Conservation (phyloP, 306 rosid genomes). For the Benincasa hispida region DNA sequence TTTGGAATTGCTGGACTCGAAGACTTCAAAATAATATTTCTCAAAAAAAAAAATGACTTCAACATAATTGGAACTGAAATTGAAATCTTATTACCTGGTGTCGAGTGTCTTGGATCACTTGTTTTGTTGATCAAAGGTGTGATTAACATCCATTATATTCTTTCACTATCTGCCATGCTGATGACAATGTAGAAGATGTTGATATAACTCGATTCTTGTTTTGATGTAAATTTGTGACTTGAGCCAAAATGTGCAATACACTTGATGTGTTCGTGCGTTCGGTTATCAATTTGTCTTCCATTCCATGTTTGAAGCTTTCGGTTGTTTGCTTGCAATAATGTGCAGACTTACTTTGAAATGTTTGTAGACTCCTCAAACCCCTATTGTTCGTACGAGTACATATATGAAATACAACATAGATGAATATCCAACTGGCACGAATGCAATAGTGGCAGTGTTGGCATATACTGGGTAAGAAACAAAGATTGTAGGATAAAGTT, state of each 20-base stretch:
- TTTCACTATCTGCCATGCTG: not conserved
- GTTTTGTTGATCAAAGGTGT: too few species aligned
- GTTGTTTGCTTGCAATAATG: not conserved
- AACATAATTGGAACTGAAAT: not conserved
- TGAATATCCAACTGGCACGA: constrained; percentile 86
- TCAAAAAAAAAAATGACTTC: too few species aligned
- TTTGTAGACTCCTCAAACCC: constrained; percentile 82
- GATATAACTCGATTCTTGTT: not conserved
- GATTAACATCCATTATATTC: not conserved
- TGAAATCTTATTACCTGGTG: not conserved
- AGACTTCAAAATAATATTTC: too few species aligned
- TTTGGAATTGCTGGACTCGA: too few species aligned
- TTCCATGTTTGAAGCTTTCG: not conserved
- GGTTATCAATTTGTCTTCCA: too few species aligned
- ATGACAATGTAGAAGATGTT: not conserved
- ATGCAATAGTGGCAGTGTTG: constrained; percentile 92
- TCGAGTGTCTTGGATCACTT: too few species aligned
- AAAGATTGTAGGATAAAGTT: not conserved
- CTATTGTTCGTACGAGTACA: constrained; percentile 74
- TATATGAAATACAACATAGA: constrained; percentile 56
- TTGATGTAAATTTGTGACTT: not conserved
- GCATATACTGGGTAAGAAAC: constrained; percentile 83
- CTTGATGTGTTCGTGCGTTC: not conserved
- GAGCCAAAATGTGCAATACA: not conserved
- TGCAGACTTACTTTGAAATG: constrained; percentile 1